Evolutionary conservation across 306 rosid genomes (phyloP).

Genomic region (Pyrus bretschneideri): DNA sequence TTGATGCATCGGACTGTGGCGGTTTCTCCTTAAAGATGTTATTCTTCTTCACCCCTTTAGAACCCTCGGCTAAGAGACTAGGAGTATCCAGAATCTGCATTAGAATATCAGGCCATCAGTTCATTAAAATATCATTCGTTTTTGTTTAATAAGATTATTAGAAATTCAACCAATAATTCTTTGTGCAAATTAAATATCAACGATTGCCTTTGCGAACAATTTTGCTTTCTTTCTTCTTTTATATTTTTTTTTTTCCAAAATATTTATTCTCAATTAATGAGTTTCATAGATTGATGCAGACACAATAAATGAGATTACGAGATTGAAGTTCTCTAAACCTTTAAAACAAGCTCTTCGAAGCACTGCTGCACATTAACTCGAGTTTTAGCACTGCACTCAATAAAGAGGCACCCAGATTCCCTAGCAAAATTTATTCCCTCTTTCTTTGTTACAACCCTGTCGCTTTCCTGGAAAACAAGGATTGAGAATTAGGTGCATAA

Average conservation of each 20-base stretch:
- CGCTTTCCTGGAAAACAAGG: constrained; percentile 62
- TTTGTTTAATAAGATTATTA: background rate
- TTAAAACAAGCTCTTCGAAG: constrained; percentile 95
- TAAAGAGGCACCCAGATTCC: constrained; percentile 89
- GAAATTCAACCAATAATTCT: background rate
- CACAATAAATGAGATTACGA: background rate
- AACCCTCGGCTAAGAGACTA: constrained; percentile 81
- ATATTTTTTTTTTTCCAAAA: background rate
- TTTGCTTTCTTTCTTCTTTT: background rate
- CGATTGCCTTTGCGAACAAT: background rate
- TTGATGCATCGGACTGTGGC: constrained; percentile 44
- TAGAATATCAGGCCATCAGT: background rate
- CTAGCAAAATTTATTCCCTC: constrained; percentile 89
- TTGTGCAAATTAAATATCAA: background rate
- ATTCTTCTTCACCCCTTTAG: constrained; percentile 71
- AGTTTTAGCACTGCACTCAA: constrained; percentile 97
- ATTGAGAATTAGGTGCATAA: background rate
- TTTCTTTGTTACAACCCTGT: constrained; percentile 79
- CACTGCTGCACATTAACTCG: constrained; percentile 87
- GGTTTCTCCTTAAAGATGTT: constrained; percentile 77
- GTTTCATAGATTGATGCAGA: background rate
- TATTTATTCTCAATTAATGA: background rate
- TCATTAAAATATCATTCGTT: background rate
- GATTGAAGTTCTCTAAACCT: constrained; percentile 32
- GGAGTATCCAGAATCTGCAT: constrained; percentile 92